Evolutionary conservation across 179 eudicot genomes (phyloP), one percentile per base, ranked within the genome.

Genomic region (Actinidia chinensis): DNA sequence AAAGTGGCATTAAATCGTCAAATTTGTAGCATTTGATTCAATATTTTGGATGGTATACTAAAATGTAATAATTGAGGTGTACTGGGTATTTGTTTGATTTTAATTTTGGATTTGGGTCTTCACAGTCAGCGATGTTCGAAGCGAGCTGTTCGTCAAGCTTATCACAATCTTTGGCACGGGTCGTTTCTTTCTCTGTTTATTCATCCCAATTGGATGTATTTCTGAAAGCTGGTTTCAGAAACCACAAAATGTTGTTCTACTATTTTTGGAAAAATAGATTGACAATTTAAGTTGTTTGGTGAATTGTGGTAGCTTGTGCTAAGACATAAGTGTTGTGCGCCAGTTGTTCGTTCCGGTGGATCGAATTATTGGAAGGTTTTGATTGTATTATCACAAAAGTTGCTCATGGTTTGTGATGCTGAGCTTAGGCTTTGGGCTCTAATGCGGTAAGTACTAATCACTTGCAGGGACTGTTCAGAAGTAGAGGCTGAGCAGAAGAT

Each of bases 131-230:
- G 84, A 76, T 95, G 98, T 86, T 82, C 94, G 4, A 95, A 95
- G 83, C 83, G 98, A 60, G 85, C 85, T 68, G 98, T 95, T 88
- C 92, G 97, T 69, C 98, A 95, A 83, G 97, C 98, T 65, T 91
- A 91, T 85, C 97, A 86, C 76, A 95, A 90, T 84, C 88, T 95
- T 3, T 95, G 98, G 98, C 69, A 69, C 76, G 56, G 96, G 95
- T 93, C 84, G 79, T 90, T 84, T 43, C 63, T 8, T 8, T 12
- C 40, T 33, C 5, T 50, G 4, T 55, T 33, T 61, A 42, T 64
- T 44, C 44, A 33, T 52, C 55, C 43, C 28, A 25, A 14, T 20
- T 58, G 17, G 43, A 9, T 23, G 36, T 71, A 20, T 42, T 40
- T 67, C 5, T 2, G 50, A 42, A n/a, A 36, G 18, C 1, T 0